Conservation (phyloP, 2,329 filamentous ascomycete species). For the Monilinia polystroma region DNA sequence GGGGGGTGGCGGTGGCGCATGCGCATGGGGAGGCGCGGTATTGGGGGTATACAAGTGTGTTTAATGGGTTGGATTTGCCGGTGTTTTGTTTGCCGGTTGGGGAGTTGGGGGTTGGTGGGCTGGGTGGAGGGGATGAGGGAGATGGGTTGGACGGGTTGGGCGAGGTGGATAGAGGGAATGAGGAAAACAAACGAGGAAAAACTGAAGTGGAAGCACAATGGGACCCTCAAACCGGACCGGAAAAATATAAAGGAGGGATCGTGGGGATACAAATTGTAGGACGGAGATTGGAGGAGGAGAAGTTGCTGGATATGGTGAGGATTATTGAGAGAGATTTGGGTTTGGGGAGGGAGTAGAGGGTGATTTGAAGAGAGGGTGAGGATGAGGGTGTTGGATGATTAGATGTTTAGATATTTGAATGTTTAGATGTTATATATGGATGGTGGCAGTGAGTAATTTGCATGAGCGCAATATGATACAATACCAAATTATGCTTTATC, state of each 20-base stretch:
- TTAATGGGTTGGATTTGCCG: conserved; percentile 26
- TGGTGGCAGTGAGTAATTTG: too few species aligned
- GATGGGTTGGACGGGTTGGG: not conserved
- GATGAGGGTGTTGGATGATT: too few species aligned
- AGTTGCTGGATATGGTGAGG: conserved; percentile 43
- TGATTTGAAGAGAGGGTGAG: too few species aligned
- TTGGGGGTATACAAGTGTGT: conserved; percentile 27
- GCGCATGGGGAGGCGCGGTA: conserved; percentile 24
- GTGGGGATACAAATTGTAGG: conserved; percentile 55
- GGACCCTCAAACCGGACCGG: not conserved
- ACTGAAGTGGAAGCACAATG: not conserved
- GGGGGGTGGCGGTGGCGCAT: conserved; percentile 18
- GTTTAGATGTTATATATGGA: too few species aligned
- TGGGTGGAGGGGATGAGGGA: not conserved
- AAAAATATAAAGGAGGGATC: conserved; percentile 46
- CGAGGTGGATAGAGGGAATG: too few species aligned
- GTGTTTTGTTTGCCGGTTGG: conserved; percentile 19
- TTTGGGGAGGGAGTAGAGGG: not conserved
- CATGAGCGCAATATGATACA: too few species aligned
- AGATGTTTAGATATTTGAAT: too few species aligned
- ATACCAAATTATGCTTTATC: too few species aligned
- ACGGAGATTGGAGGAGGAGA: conserved; percentile 55
- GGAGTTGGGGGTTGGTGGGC: not conserved
- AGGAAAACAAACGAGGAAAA: not conserved
- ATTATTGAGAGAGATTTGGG: conserved; percentile 33